Base-by-base conservation (phyloP, 257 asterid species). In the Solanum verrucosum region DNA sequence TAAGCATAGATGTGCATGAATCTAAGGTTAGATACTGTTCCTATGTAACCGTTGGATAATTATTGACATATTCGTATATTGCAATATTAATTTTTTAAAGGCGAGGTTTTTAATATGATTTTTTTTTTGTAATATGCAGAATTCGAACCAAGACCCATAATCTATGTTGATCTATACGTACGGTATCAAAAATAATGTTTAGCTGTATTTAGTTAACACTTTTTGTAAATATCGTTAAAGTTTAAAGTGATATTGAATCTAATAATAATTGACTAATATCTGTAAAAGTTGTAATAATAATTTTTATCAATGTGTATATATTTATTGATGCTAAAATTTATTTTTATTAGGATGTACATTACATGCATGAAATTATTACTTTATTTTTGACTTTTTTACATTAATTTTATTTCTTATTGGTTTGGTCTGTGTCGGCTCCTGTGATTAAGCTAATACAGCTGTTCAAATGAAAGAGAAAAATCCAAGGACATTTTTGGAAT, bases 11-110 rank as follows among this genome's bases (percentile, higher is more conserved):
- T 15, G 27, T 35, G 74, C 59, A 89, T 90, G 90, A 52, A 89
- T 91, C 88, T 89, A 85, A 63, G 68, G 63, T 87, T 78, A 81
- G 91, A 89, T 91, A 75, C 40, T 87, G 37, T 74, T 77, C 52
- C 33, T 75, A 87, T 84, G 35, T 84, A 70, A 40, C 63, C 63
- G 4, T 77, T 38, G 23, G 60, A n/a, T 40, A 2, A 42, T 12
- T 79, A 15, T 49, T 49, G 15, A 29, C 42, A 9, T 79, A 15
- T 25, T 8, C 7, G 2, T 3, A 27, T 14, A 13, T 68, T 0
- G 18, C 4, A 29, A 27, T 15, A 14, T 14, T 1, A 6, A 14
- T 3, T 70, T 70, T 27, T 29, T 3, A 7, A 1, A 29, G n/a
- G 5, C 3, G 3, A 14, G 0, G 0, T 5, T 68, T 29, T 1